Evolutionary conservation across 2,329 filamentous ascomycete genomes (phyloP), one percentile per base, ranked within the genome.

Genomic region (Colletotrichum sublineola): DNA sequence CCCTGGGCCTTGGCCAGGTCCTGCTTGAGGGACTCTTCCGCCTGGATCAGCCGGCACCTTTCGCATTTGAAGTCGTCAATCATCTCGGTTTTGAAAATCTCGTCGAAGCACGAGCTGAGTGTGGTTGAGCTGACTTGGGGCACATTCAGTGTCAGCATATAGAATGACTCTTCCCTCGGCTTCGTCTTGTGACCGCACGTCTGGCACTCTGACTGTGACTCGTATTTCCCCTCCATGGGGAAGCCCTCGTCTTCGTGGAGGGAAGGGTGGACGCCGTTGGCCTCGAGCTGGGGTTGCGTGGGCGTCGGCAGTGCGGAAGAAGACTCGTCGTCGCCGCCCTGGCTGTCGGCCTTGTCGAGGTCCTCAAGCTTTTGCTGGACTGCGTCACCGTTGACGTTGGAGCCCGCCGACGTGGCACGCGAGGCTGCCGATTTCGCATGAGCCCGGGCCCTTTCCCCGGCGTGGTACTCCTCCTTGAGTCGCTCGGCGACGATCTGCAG

Each of bases 51-150:
- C 31, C 95, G 91, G 79, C 96, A 99, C 82, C 91, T 93, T 77
- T 98, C 96, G 83, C 96, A 99, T 76, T 94, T 95, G 86, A 97
- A 99, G 80, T 97, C 96, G 74, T 98, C 96, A 75, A 99, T 98
- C 80, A 95, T 93, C 81, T 99, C 96, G 0, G 94, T 94, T 82
- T 97, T 97, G 76, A 99, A 92, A 82, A 98, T 92, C 52, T 93
- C 93, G 78, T 99, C 96, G 77, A 99, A 96, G 81, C 96, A 99
- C 11, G 91, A 87, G 78, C 93, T 95, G 20, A 99, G 87, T 0
- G 94, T 92, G 0, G 95, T 95, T 2, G 94, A 93, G 63, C 88
- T 91, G 74, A 92, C 89, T 80, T 96, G 94, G 0, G 96, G 96
- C 4, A 99, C 96, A 77, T 95, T 94, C 65, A 99, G 85, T 1